Evolutionary conservation across 1,284 basidiomycete species (phyloP).

Genomic region (Boletus holoroseus): DNA sequence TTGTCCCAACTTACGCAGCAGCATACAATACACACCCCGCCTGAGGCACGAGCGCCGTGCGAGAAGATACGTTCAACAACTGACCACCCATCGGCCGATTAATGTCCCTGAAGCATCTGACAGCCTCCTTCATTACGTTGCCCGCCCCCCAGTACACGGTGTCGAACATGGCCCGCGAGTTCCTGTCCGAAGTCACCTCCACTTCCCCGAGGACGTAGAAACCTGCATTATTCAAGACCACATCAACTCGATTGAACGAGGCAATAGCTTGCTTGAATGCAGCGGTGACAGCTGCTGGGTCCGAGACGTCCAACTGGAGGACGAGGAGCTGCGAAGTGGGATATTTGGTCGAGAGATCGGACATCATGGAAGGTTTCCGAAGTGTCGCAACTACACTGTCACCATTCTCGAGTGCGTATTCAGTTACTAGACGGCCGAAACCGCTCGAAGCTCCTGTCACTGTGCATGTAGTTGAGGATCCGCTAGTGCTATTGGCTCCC

Average conservation of each 20-base stretch:
- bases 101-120: constrained; percentile 26
- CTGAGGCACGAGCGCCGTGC: constrained; percentile 25
- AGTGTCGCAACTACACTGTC: constrained; percentile 33
- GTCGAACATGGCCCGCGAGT: constrained; percentile 31
- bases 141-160: constrained; percentile 33
- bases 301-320: constrained; percentile 29
- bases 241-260: constrained; percentile 29
- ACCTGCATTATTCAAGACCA: constrained; percentile 38
- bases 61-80: constrained; percentile 27
- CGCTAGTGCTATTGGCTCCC: background rate
- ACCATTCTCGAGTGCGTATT: constrained; percentile 26
- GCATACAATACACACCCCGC: constrained; percentile 21
- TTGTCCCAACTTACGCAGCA: constrained; percentile 20
- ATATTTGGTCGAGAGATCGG: constrained; percentile 24
- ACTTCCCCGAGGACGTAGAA: constrained; percentile 25
- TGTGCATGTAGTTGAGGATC: constrained; percentile 4
- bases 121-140: constrained; percentile 28
- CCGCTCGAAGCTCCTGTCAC: constrained; percentile 34
- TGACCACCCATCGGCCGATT: constrained; percentile 27
- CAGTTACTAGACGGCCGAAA: constrained; percentile 28
- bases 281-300: constrained; percentile 15
- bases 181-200: constrained; percentile 28
- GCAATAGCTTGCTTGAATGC: constrained; percentile 27
- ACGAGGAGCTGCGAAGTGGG: constrained; percentile 22
- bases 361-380: constrained; percentile 25